Conservation (phyloP, 2,329 filamentous ascomycete genomes). For the Colletotrichum chrysophilum region DNA sequence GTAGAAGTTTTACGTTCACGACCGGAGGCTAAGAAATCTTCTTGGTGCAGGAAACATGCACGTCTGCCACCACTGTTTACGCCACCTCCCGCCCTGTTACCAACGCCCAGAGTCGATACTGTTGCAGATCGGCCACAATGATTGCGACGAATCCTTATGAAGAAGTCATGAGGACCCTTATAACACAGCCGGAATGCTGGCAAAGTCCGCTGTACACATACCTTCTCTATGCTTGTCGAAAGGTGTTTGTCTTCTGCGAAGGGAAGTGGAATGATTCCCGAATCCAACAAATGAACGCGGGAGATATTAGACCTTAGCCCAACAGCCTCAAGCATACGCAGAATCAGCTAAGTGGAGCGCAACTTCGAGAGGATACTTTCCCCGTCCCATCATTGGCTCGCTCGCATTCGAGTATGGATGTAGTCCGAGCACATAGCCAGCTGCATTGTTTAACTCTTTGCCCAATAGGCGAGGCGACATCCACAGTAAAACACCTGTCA, state of each 20-base stretch:
- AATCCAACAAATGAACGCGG: no score
- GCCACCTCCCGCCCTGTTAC: neutral
- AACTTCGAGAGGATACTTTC: neutral
- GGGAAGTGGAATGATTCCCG: no score
- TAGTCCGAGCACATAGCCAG: neutral
- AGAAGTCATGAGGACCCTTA: neutral
- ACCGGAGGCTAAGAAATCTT: no score
- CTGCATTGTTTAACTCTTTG: no score
- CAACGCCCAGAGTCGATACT: neutral
- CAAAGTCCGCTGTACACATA: neutral
- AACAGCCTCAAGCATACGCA: fast-evolving
- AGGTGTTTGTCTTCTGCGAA: no score
- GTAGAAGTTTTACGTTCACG: neutral
- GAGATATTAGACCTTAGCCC: neutral
- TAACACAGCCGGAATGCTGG: no score
- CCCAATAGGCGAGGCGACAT: no score
- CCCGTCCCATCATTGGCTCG: neutral
- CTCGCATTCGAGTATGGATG: neutral
- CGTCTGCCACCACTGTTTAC: neutral
- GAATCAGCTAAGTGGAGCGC: neutral
- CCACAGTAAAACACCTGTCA: no score
- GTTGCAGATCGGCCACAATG: neutral
- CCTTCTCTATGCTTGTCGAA: neutral
- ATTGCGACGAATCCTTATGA: neutral
- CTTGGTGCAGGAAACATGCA: neutral